Percentiles rank a stretch among this genome's conserved stretches.
These are phyloP conservation scores for Zymoseptoria passerinii DNA, from an alignment of 2,329 filamentous ascomycete species.

Conservation along the genomic window DNA sequence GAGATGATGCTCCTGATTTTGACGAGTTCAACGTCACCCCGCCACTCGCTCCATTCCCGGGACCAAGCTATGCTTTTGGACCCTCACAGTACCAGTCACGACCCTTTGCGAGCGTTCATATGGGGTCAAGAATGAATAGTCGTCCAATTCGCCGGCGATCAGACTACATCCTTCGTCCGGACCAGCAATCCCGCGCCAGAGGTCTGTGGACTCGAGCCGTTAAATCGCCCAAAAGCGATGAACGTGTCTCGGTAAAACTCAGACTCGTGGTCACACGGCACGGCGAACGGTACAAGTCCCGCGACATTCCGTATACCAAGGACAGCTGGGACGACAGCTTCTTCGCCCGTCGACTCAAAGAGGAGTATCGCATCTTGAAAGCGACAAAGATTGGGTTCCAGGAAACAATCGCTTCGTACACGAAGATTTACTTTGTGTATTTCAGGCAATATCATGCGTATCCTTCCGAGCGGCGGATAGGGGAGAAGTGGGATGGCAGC, in stretches of 20 bases:
- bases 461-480: background rate
- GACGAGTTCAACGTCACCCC: background rate
- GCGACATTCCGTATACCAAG: constrained; percentile 1
- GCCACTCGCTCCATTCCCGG: background rate
- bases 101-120: too few species aligned
- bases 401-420: constrained; percentile 14
- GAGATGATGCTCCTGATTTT: background rate
- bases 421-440: constrained; percentile 13
- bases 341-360: constrained; percentile 6
- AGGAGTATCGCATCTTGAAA: constrained; percentile 11
- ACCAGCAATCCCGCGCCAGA: constrained; percentile 2
- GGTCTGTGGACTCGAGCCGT: constrained; percentile 14
- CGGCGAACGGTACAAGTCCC: constrained; percentile 11
- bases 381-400: constrained; percentile 11
- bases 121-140: background rate
- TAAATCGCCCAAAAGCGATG: background rate
- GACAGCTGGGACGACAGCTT: constrained; percentile 11
- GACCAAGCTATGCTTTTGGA: background rate
- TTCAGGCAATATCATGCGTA: constrained; percentile 13
- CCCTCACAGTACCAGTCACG: too few species aligned
- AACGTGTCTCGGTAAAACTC: constrained; percentile 1
- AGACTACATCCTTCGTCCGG: background rate
- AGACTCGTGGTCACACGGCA: constrained; percentile 13
- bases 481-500: constrained; percentile 3
- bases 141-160: background rate